phyloP scores from a whole-genome alignment of 371 early-diverging fungal species.

The Batrachochytrium dendrobatidis region DNA sequence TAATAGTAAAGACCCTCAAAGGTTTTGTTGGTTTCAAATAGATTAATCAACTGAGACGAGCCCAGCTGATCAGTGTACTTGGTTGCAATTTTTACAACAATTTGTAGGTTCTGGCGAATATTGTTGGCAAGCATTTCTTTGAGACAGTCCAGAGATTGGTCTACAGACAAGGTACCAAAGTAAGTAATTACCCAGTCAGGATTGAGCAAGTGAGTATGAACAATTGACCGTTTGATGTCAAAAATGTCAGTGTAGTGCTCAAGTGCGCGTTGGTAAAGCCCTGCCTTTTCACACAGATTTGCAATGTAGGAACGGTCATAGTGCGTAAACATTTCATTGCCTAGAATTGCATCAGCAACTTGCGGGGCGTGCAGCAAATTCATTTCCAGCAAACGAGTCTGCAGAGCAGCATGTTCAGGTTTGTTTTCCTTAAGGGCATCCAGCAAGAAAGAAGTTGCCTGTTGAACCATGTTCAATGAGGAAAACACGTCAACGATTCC shows the following conservation, averaged over 20 bases:
- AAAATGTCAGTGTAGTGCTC: slow-evolving; percentile 93
- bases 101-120: slow-evolving; percentile 88
- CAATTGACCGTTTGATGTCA: slow-evolving; percentile 94
- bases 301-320: slow-evolving; percentile 91
- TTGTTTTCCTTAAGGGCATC: slow-evolving; percentile 89
- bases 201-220: slow-evolving; percentile 75
- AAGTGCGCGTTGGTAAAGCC: slow-evolving; percentile 90
- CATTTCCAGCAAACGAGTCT: slow-evolving; percentile 96
- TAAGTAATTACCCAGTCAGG: slow-evolving; percentile 80
- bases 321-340: slow-evolving; percentile 89
- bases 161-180: slow-evolving; percentile 90
- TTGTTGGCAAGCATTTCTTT: slow-evolving; percentile 82
- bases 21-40: slow-evolving; percentile 87
- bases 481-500: slow-evolving; percentile 87
- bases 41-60: slow-evolving; percentile 72
- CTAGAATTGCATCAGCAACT: slow-evolving; percentile 96
- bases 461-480: slow-evolving; percentile 89
- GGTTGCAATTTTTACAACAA: slow-evolving; percentile 89
- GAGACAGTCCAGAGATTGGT: slow-evolving; percentile 87
- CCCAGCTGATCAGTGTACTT: slow-evolving; percentile 93
- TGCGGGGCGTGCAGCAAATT: slow-evolving; percentile 94
- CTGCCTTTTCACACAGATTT: slow-evolving; percentile 92
- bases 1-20: slow-evolving; percentile 91
- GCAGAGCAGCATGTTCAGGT: slow-evolving; percentile 83
- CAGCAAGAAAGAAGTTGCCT: slow-evolving; percentile 91